Evolutionary conservation across 2,329 filamentous ascomycete species (phyloP).

Genomic region (Diaporthe humulicola): DNA sequence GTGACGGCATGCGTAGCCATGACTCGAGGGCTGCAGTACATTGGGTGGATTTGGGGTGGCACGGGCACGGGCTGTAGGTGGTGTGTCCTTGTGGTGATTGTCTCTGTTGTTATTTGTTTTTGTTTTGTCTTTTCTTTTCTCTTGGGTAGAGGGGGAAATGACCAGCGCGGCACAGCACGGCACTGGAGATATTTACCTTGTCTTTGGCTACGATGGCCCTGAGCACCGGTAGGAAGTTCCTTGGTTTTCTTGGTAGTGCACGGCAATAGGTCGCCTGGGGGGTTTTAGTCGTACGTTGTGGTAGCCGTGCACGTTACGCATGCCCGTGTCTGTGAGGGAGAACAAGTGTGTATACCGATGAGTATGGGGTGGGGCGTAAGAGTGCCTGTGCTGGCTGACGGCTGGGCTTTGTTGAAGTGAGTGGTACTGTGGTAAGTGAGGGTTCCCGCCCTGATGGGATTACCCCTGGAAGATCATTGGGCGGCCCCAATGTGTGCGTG

Average conservation of each 20-base stretch:
- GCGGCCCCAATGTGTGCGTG: background rate
- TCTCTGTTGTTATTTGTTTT: background rate
- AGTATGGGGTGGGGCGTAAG: background rate
- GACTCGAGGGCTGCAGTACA: background rate
- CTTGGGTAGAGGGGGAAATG: background rate
- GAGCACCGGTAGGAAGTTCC: background rate
- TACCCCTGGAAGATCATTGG: slow-evolving; percentile 1
- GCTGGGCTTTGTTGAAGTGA: background rate
- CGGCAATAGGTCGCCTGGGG: background rate
- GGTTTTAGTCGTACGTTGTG: background rate
- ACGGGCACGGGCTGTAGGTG: background rate
- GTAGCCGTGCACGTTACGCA: slow-evolving; percentile 1
- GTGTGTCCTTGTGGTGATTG: background rate
- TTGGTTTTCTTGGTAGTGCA: background rate
- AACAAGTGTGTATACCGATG: background rate
- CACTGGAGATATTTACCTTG: background rate
- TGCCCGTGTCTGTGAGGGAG: background rate
- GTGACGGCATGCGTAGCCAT: slow-evolving; percentile 6
- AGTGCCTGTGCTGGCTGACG: background rate
- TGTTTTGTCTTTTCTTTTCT: background rate
- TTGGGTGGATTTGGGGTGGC: background rate
- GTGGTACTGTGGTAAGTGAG: too few relatives aligned
- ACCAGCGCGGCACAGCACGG: background rate
- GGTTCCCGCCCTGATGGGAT: slow-evolving; percentile 6
- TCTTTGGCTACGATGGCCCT: background rate